These are phyloP conservation scores for Saprolegnia diclina DNA, from an alignment of 352 stramenopile species.

Conservation along the genomic window DNA sequence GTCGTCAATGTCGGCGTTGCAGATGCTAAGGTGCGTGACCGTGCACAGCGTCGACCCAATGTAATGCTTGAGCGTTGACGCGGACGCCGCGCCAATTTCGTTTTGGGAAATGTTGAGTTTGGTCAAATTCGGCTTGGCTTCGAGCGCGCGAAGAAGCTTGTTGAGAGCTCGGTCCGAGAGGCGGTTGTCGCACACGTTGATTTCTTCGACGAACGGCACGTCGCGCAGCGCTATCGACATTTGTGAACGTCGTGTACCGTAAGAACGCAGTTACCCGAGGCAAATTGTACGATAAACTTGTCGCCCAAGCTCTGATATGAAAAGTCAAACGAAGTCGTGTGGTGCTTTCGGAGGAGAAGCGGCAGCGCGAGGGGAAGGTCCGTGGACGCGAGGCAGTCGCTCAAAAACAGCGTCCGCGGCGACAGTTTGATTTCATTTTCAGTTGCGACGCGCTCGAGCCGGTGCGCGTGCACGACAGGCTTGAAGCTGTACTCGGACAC, in stretches of 20 bases:
- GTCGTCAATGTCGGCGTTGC: conserved; percentile 54
- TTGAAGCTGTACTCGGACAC: conserved; percentile 4
- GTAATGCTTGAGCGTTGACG: conserved; percentile 46
- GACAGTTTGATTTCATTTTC: conserved; percentile 37
- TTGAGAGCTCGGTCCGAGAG: conserved; percentile 50
- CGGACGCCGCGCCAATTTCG: conserved; percentile 41
- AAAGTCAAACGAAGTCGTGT: conserved; percentile 74
- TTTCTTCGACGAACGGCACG: conserved; percentile 55
- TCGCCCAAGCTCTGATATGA: conserved; percentile 77
- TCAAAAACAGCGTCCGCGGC: conserved; percentile 57
- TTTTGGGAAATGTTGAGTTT: conserved; percentile 62
- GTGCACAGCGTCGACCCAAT: conserved; percentile 60
- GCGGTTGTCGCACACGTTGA: conserved; percentile 57
- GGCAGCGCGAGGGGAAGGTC: conserved; percentile 47
- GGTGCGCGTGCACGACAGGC: background rate
- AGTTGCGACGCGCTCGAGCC: background rate
- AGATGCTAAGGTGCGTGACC: conserved; percentile 45
- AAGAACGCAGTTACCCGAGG: conserved; percentile 26
- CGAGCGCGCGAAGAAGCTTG: conserved; percentile 44
- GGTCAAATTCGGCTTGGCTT: conserved; percentile 61
- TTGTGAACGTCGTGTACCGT: background rate
- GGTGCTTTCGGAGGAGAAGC: conserved; percentile 51
- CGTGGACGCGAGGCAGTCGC: conserved; percentile 38
- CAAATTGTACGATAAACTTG: conserved; percentile 55
- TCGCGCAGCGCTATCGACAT: conserved; percentile 35